A percentile compares a stretch with the other conserved stretches of the same genome.
Conservation (phyloP, 371 early-diverging fungal species). For the Amoeboaphelidium occidentale region DNA sequence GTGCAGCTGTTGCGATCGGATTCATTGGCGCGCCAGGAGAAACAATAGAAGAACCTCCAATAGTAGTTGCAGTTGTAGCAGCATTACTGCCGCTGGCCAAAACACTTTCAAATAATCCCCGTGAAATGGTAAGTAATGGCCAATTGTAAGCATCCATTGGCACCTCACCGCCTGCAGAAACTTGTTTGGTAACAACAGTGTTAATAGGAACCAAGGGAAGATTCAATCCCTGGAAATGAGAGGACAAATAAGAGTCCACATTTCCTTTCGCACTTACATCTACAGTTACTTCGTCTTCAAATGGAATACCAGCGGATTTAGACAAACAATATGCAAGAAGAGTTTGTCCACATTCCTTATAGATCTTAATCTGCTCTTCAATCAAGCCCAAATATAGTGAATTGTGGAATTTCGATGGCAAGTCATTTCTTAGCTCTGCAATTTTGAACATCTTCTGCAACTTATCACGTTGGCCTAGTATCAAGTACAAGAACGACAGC, state of each 20-base stretch:
- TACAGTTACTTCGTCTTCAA: conserved; percentile 53
- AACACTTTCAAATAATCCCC: conserved; percentile 24
- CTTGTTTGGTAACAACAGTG: too few species aligned
- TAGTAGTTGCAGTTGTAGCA: conserved; percentile 3
- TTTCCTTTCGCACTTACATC: conserved; percentile 32
- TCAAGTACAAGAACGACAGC: conserved; percentile 73
- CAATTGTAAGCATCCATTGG: conserved; percentile 68
- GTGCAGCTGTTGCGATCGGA: conserved; percentile 14
- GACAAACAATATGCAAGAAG: conserved; percentile 78
- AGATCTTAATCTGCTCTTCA: conserved; percentile 48
- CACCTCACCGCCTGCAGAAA: too few species aligned
- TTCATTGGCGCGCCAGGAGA: too few species aligned
- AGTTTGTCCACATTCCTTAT: conserved; percentile 59
- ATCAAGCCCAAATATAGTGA: conserved; percentile 63
- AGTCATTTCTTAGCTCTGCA: conserved; percentile 50
- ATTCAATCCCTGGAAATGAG: too few species aligned
- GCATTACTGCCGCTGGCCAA: conserved; percentile 11
- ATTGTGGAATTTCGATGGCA: conserved; percentile 65
- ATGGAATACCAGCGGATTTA: conserved; percentile 54
- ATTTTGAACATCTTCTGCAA: conserved; percentile 73
- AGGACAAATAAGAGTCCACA: too few species aligned
- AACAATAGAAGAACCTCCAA: too few species aligned
- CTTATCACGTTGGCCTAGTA: conserved; percentile 66
- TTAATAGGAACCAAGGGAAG: too few species aligned
- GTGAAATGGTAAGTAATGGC: conserved; percentile 52